Percentiles rank a stretch among this genome's conserved stretches.
Conservation (phyloP, 805 yeast species). For the Kluyveromyces aestuarii region DNA sequence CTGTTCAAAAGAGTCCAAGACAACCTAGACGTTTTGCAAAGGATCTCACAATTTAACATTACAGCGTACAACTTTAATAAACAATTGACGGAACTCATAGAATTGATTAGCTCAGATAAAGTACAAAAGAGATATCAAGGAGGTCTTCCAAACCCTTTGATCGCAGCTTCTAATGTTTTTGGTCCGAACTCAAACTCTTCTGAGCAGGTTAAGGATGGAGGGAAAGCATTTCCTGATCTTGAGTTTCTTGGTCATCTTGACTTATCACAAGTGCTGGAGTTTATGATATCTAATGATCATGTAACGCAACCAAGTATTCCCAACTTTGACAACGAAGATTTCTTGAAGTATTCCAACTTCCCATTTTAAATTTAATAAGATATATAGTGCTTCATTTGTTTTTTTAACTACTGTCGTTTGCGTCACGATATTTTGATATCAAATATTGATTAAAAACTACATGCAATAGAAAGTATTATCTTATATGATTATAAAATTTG, state of each 20-base stretch:
- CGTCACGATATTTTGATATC: too few species aligned
- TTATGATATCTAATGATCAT: slow-evolving; percentile 4
- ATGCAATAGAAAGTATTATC: too few species aligned
- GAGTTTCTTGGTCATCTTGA: slow-evolving; percentile 8
- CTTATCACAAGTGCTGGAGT: slow-evolving; percentile 7
- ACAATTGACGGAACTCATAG: slow-evolving; percentile 14
- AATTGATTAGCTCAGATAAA: slow-evolving; percentile 8
- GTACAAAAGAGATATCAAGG: slow-evolving; percentile 6
- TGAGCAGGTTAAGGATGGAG: not conserved
- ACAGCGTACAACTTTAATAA: slow-evolving; percentile 11
- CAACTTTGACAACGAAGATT: slow-evolving; percentile 8
- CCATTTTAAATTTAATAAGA: not conserved
- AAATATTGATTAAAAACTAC: too few species aligned
- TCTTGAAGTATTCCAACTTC: slow-evolving; percentile 6
- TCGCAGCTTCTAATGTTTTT: not conserved
- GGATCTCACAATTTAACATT: slow-evolving; percentile 10
- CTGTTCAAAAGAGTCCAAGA: slow-evolving; percentile 10
- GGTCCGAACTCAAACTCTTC: not conserved
- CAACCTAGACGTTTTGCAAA: slow-evolving; percentile 10
- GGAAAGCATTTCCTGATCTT: not conserved
- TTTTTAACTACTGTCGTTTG: too few species aligned
- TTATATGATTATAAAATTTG: too few species aligned
- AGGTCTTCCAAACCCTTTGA: not conserved
- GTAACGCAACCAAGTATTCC: not conserved
- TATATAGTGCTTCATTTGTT: too few species aligned